These are phyloP conservation scores for Fabrea salina DNA, from an alignment of 169 alveolate genomes.

Conservation along the genomic window DNA sequence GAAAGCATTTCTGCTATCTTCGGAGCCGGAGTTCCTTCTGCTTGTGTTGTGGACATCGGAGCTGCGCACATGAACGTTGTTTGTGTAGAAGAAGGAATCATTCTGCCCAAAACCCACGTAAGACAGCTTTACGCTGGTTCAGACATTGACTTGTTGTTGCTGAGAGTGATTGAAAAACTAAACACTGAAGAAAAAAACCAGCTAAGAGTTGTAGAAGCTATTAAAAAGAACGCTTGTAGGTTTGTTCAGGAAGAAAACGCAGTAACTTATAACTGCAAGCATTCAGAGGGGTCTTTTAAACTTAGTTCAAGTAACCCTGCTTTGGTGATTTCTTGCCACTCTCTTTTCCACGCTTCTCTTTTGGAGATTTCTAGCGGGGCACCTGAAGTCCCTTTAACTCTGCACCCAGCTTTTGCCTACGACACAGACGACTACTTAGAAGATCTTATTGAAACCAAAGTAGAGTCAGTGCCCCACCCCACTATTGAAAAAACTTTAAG, in stretches of 20 bases:
- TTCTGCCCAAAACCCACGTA: slow-evolving; percentile 52
- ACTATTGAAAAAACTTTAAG: slow-evolving; percentile 8
- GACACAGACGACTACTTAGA: slow-evolving; percentile 28
- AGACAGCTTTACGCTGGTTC: slow-evolving; percentile 73
- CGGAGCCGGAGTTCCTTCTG: slow-evolving; percentile 70
- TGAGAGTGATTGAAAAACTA: slow-evolving; percentile 11
- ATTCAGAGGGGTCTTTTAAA: neutral
- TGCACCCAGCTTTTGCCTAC: slow-evolving; percentile 9
- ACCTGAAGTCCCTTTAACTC: neutral
- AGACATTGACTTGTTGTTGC: slow-evolving; percentile 55
- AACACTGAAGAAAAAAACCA: neutral
- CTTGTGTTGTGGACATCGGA: slow-evolving; percentile 82
- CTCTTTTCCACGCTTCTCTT: slow-evolving; percentile 23
- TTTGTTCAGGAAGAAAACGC: neutral
- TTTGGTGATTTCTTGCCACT: slow-evolving; percentile 4
- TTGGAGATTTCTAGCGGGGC: slow-evolving; percentile 22
- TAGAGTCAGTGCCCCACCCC: slow-evolving; percentile 19
- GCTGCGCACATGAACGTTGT: slow-evolving; percentile 59
- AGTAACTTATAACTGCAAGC: neutral
- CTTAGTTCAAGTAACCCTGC: slow-evolving; percentile 12
- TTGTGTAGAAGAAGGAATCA: slow-evolving; percentile 80
- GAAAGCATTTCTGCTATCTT: slow-evolving; percentile 81
- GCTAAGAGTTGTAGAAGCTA: neutral
- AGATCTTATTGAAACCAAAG: slow-evolving; percentile 7
- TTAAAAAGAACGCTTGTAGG: slow-evolving; percentile 29